phyloP scores from a whole-genome alignment of 2,329 filamentous ascomycete species.

The Raffaelea albimanens region DNA sequence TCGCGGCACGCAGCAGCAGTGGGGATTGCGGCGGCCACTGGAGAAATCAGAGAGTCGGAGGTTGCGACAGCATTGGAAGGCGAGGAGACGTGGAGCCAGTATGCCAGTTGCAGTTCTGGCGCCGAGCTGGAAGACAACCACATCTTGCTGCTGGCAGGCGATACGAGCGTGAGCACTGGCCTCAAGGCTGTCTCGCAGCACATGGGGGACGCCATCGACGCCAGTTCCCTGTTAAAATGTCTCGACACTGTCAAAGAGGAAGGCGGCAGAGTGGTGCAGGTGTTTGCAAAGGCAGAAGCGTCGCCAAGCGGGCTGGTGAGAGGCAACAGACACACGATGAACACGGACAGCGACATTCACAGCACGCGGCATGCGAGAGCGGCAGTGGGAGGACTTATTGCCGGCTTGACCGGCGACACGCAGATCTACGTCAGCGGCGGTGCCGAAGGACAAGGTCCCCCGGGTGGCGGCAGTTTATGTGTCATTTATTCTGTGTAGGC shows the following conservation, averaged over 20 bases:
- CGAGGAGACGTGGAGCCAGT: slow-evolving; percentile 15
- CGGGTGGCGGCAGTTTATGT: slow-evolving; percentile 20
- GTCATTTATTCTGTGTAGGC: slow-evolving; percentile 12
- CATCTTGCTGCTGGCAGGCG: slow-evolving; percentile 20
- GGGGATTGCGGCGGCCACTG: slow-evolving; percentile 19
- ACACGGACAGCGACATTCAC: slow-evolving; percentile 17
- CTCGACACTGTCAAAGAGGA: slow-evolving; percentile 13
- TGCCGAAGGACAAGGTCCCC: slow-evolving; percentile 21
- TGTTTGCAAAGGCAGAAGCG: slow-evolving; percentile 22
- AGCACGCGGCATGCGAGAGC: slow-evolving; percentile 22
- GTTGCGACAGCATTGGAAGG: neutral
- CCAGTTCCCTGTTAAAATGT: slow-evolving; percentile 9
- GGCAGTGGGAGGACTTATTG: slow-evolving; percentile 21
- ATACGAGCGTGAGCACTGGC: neutral
- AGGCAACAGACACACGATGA: slow-evolving; percentile 21
- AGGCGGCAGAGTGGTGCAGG: slow-evolving; percentile 17
- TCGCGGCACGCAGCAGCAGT: slow-evolving; percentile 22
- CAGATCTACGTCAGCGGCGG: slow-evolving; percentile 21
- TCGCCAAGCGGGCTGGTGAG: slow-evolving; percentile 17
- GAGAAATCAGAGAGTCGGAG: slow-evolving; percentile 13
- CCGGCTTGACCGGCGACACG: slow-evolving; percentile 18
- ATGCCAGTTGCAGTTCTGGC: slow-evolving; percentile 22
- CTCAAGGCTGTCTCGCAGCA: slow-evolving; percentile 14
- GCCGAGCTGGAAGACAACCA: slow-evolving; percentile 22
- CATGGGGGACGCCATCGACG: slow-evolving; percentile 21